A percentile compares a stretch with the other conserved stretches of the same genome.
These are phyloP conservation scores for Oenanthe sinensis DNA, from an alignment of 129 eudicot genomes.

Conservation along the genomic window DNA sequence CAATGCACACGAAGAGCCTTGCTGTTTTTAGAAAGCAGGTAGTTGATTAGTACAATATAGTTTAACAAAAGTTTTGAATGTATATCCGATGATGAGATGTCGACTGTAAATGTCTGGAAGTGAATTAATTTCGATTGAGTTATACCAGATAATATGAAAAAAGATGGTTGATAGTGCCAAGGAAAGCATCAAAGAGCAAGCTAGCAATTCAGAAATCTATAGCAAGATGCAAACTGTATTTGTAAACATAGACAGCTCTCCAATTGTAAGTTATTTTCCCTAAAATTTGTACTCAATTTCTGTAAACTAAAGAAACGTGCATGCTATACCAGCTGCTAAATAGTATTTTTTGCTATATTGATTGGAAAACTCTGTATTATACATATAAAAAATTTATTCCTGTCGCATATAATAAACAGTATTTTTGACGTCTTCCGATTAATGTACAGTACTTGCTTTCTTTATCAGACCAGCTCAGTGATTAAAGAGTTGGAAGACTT, in stretches of 20 bases:
- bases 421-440: not conserved
- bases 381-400: not conserved
- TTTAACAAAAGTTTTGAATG: not conserved
- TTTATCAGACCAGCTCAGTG: not conserved
- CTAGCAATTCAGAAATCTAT: conserved; percentile 7
- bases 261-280: conserved; percentile 5
- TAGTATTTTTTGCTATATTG: not conserved
- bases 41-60: not conserved
- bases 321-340: not conserved
- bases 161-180: conserved; percentile 14
- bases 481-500: conserved; percentile 7
- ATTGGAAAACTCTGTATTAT: not conserved
- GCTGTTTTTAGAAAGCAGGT: conserved; percentile 6
- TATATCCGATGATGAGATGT: not conserved
- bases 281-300: not conserved
- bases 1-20: conserved; percentile 15
- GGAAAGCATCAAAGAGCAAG: conserved; percentile 10
- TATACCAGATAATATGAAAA: not conserved
- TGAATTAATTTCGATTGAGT: not conserved
- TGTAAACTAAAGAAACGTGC: not conserved
- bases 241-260: not conserved
- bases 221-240: conserved; percentile 15
- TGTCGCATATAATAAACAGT: not conserved
- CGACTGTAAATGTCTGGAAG: not conserved
- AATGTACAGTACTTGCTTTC: not conserved